Conservation (phyloP, 345 rosid genomes). For the Eucalyptus tenuipes region DNA sequence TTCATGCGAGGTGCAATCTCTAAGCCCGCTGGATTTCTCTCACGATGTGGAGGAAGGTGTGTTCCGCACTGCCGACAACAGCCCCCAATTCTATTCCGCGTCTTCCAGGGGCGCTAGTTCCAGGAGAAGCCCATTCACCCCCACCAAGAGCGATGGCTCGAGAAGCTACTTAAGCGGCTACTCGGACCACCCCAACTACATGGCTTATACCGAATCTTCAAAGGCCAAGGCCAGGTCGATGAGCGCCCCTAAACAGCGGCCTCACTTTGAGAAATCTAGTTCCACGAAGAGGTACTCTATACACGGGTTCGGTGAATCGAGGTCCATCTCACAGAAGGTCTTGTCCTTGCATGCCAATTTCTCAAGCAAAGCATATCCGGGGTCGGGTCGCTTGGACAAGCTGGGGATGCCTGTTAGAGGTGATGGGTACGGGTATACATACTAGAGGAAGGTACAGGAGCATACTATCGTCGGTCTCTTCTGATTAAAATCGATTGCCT, state of each 20-base stretch:
- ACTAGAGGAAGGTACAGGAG: background rate
- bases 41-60: conserved; percentile 29
- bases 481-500: background rate
- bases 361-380: conserved; percentile 73
- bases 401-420: conserved; percentile 67
- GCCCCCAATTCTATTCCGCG: conserved; percentile 64
- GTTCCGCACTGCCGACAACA: conserved; percentile 55
- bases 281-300: conserved; percentile 49
- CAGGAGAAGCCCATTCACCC: conserved; percentile 54
- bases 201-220: conserved; percentile 83
- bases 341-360: conserved; percentile 45
- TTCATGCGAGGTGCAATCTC: conserved; percentile 46
- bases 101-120: conserved; percentile 48
- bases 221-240: conserved; percentile 67
- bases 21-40: conserved; percentile 22
- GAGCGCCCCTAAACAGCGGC: conserved; percentile 83
- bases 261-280: conserved; percentile 52
- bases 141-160: conserved; percentile 48
- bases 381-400: conserved; percentile 86
- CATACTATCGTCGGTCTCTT: background rate
- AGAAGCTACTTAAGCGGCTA: conserved; percentile 38
- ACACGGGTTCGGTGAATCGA: conserved; percentile 26
- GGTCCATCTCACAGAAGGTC: conserved; percentile 33
- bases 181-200: conserved; percentile 70
- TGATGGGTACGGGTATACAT: background rate